Base-by-base conservation (phyloP, 805 yeast genomes). In the Yamadazyma endophytica region DNA sequence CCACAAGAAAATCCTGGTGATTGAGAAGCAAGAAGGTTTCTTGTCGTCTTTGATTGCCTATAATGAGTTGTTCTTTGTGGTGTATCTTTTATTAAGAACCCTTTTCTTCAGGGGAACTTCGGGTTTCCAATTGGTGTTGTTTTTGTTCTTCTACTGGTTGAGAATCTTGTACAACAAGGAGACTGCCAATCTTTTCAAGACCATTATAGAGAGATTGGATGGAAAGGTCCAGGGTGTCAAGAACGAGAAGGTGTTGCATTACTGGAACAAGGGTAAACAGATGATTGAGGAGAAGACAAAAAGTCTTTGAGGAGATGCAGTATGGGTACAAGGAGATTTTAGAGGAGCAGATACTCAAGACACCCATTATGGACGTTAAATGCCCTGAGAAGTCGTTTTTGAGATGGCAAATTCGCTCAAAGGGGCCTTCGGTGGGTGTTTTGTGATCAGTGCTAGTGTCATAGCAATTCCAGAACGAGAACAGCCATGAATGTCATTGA, bases 71-170 rank as follows among this genome's bases (percentile, higher is more conserved):
- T 39, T 70, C 13, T 63, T 82, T 21, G 62, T 77, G 11, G 48
- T 70, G 13, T 71, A 77, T 28, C 63, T 83, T 36, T 21, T 70
- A 0, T 37, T 77, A 32, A 82, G 85, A 50, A 78, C 89, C 1
- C 29, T 79, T 14, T 52, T 79, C 24, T 60, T 82, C 49, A 73
- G 81, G 56, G 80, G 80, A 26, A 68, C 83, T 9, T 69, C 87
- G 2, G 92, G 92, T 3, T 81, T 66, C 52, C 83, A 82, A 29
- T 62, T 83, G 48, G 69, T 69, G 11, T 49, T 73, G 26, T 80
- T 79, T 52, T 43, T 68, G 32, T 52, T 70, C 36, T 76, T 83
- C 50, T 79, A 76, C 59, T 82, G 90, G 88, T 58, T 83, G 43
- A 72, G 87, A 57, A 54, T 83, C 32, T 72, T 82, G 40, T 79